phyloP scores from a whole-genome alignment of 2,329 filamentous ascomycete species.

The Talaromyces sp. region DNA sequence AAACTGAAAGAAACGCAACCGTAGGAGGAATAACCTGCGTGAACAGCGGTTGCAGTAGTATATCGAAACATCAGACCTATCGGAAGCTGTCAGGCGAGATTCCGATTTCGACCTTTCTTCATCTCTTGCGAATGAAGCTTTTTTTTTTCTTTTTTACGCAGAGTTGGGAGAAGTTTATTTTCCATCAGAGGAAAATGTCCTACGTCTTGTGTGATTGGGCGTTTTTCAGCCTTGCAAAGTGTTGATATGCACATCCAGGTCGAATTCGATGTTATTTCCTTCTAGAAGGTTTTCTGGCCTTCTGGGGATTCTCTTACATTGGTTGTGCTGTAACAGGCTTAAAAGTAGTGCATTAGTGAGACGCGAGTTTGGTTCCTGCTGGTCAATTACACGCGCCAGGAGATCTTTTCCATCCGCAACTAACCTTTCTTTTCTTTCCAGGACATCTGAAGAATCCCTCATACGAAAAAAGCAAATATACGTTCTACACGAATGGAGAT shows the following conservation, averaged over 20 bases:
- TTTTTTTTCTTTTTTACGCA: neutral
- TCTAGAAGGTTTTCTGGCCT: neutral
- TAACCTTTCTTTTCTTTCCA: neutral
- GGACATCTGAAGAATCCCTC: neutral
- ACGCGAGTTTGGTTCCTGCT: neutral
- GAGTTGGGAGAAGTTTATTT: neutral
- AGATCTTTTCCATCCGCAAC: neutral
- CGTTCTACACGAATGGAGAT: neutral
- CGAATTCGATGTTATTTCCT: neutral
- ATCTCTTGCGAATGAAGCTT: neutral
- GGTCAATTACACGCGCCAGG: neutral
- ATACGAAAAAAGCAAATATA: neutral
- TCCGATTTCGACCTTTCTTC: neutral
- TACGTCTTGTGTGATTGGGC: neutral
- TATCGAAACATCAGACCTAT: slow-evolving; percentile 3
- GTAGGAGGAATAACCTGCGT: neutral
- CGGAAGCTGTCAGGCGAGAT: neutral
- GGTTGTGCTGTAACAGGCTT: neutral
- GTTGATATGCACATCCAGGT: neutral
- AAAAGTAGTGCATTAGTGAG: neutral
- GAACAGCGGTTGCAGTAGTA: neutral
- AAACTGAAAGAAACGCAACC: neutral
- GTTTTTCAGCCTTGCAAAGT: neutral
- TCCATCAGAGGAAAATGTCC: neutral
- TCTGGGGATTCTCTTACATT: neutral